A percentile compares a stretch with the other conserved stretches of the same genome.
These are phyloP conservation scores for Hyphopichia wangnamkhiaoensis DNA, from an alignment of 1,139 yeast species.

Conservation along the genomic window DNA sequence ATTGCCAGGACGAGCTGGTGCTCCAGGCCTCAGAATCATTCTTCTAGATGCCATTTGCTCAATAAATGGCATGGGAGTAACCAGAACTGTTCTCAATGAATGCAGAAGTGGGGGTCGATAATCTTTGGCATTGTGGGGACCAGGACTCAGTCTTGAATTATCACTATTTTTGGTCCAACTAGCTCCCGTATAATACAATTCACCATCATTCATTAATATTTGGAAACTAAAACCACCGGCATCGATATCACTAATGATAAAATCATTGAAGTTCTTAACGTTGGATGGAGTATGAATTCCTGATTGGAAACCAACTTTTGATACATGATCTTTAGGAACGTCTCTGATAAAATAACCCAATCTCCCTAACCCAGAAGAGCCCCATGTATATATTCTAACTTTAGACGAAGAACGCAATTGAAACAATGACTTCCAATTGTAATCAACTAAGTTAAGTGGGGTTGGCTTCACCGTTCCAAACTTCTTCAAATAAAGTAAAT, in stretches of 20 bases:
- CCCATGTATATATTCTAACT: conserved; percentile 65
- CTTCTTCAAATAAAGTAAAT: conserved; percentile 50
- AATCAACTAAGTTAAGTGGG: conserved; percentile 37
- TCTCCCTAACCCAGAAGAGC: conserved; percentile 53
- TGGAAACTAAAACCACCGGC: conserved; percentile 74
- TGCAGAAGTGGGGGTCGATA: conserved; percentile 12
- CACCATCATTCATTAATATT: conserved; percentile 55
- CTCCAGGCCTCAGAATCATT: conserved; percentile 8
- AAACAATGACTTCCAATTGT: conserved; percentile 55
- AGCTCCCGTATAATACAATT: conserved; percentile 54
- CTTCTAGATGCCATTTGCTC: conserved; percentile 16
- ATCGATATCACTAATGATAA: conserved; percentile 52
- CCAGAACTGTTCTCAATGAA: background rate
- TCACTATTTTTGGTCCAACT: conserved; percentile 42
- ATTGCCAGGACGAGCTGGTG: background rate
- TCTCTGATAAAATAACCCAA: conserved; percentile 50
- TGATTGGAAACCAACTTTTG: conserved; percentile 24
- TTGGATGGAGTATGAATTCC: conserved; percentile 47
- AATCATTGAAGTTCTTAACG: conserved; percentile 31
- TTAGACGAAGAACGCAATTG: conserved; percentile 36
- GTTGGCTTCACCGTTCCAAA: conserved; percentile 44
- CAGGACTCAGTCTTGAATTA: conserved; percentile 19
- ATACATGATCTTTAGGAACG: conserved; percentile 29
- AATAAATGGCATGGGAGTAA: conserved; percentile 11
- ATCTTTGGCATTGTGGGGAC: conserved; percentile 19